Evolutionary conservation across 257 asterid species (phyloP).

Genomic region (Anisodus tanguticus): DNA sequence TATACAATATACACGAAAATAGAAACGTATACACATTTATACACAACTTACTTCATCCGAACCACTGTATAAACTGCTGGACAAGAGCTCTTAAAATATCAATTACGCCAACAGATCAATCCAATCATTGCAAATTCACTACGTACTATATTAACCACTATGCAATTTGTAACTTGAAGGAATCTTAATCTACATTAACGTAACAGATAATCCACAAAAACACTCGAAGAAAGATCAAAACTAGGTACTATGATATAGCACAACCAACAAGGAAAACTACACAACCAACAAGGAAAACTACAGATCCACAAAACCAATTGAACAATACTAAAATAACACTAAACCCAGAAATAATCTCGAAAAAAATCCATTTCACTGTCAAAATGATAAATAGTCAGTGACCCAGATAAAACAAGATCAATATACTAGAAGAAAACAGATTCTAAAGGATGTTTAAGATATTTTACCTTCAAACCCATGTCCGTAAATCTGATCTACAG

Average conservation of each 20-base stretch:
- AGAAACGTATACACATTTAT: too few species aligned
- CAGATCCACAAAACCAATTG: conserved; percentile 20
- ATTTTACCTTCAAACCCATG: conserved; percentile 24
- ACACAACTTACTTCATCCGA: not conserved
- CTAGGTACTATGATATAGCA: not conserved
- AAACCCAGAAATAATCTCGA: too few species aligned
- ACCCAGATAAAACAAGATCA: too few species aligned
- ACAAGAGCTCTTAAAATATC: not conserved
- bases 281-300: not conserved
- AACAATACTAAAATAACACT: too few species aligned
- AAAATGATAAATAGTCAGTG: too few species aligned
- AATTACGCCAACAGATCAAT: not conserved
- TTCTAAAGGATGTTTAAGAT: not conserved
- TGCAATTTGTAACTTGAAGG: too few species aligned
- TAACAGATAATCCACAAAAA: not conserved
- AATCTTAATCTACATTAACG: conserved; percentile 1
- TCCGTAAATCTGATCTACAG: not conserved
- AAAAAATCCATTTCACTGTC: too few species aligned
- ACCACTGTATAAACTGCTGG: not conserved
- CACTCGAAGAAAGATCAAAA: not conserved
- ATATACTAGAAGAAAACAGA: too few species aligned
- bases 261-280: too few species aligned
- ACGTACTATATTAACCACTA: not conserved
- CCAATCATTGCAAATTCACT: not conserved
- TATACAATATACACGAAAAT: too few species aligned